phyloP scores from a whole-genome alignment of 1,284 basidiomycete genomes.

The Apiotrichum domesticum region DNA sequence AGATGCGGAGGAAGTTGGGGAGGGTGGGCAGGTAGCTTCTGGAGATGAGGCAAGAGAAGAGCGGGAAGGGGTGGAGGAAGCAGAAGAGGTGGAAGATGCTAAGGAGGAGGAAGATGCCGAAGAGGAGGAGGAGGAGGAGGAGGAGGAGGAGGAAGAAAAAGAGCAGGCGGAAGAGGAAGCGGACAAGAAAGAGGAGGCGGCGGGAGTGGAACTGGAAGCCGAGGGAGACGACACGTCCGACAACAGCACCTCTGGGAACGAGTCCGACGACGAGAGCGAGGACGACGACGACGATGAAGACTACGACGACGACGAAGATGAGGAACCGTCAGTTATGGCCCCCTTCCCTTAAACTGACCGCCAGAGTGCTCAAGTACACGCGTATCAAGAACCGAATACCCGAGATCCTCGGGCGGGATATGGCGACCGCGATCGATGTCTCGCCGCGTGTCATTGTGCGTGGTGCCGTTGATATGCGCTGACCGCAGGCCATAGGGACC shows the following conservation, averaged over 20 bases:
- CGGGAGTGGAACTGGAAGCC: conserved; percentile 40
- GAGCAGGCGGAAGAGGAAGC: not conserved
- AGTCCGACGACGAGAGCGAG: conserved; percentile 13
- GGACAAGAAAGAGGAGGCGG: conserved; percentile 22
- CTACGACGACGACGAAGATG: conserved; percentile 38
- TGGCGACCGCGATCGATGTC: conserved; percentile 73
- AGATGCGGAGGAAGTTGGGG: not conserved
- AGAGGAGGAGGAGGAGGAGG: not conserved
- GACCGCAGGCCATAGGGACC: conserved; percentile 70
- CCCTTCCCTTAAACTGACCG: conserved; percentile 3
- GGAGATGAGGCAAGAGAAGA: too few relatives aligned
- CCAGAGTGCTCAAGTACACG: conserved; percentile 75
- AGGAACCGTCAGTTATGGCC: conserved; percentile 38
- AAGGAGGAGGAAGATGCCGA: not conserved
- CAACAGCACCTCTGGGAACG: conserved; percentile 8
- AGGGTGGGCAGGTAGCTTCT: too few relatives aligned
- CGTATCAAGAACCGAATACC: conserved; percentile 66
- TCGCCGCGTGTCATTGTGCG: conserved; percentile 68
- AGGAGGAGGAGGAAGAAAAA: not conserved
- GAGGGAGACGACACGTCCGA: conserved; percentile 55
- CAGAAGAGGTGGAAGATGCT: not conserved
- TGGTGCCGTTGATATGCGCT: not conserved
- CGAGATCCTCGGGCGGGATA: conserved; percentile 82
- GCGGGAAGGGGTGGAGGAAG: not conserved
- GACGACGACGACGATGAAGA: conserved; percentile 9